A percentile compares a stretch with the other conserved stretches of the same genome.
phyloP scores from a whole-genome alignment of 2,329 filamentous ascomycete species.

The Hymenoscyphus albidus region DNA sequence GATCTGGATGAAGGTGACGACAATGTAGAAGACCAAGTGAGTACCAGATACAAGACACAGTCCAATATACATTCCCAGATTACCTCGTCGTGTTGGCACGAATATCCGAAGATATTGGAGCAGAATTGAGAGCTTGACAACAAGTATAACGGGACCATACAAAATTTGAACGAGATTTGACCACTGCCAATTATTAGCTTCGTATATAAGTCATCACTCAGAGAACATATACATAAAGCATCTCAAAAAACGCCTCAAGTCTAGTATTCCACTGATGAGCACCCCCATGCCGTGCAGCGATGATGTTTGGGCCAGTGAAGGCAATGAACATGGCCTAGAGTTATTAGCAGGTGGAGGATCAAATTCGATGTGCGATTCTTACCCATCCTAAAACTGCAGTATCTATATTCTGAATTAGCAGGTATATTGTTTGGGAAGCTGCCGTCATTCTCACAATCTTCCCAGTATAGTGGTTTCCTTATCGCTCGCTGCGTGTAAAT shows the following conservation, averaged over 20 bases:
- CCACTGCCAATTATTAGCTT: constrained; percentile 1
- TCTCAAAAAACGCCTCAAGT: constrained; percentile 4
- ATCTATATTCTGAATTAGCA: not conserved
- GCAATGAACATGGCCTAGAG: constrained; percentile 8
- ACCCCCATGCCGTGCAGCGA: constrained; percentile 6
- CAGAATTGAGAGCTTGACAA: constrained; percentile 8
- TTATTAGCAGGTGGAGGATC: not conserved
- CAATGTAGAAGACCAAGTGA: constrained; percentile 8
- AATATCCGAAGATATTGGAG: constrained; percentile 12
- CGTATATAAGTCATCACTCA: not conserved
- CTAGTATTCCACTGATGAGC: constrained; percentile 11
- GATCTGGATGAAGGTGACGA: constrained; percentile 7
- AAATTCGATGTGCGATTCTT: not conserved
- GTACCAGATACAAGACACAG: constrained; percentile 3
- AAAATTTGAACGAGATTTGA: constrained; percentile 10
- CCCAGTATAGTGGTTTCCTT: constrained; percentile 5
- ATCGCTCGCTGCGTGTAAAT: constrained; percentile 9
- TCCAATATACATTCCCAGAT: constrained; percentile 7
- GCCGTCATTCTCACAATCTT: constrained; percentile 8
- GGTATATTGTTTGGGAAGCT: not conserved
- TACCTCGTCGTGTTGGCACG: constrained; percentile 6
- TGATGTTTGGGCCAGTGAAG: constrained; percentile 2
- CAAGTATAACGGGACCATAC: constrained; percentile 10
- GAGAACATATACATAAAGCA: constrained; percentile 7
- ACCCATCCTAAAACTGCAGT: constrained; percentile 9